phyloP scores from a whole-genome alignment of 2,329 filamentous ascomycete species.

The Hymenoscyphus occultus region DNA sequence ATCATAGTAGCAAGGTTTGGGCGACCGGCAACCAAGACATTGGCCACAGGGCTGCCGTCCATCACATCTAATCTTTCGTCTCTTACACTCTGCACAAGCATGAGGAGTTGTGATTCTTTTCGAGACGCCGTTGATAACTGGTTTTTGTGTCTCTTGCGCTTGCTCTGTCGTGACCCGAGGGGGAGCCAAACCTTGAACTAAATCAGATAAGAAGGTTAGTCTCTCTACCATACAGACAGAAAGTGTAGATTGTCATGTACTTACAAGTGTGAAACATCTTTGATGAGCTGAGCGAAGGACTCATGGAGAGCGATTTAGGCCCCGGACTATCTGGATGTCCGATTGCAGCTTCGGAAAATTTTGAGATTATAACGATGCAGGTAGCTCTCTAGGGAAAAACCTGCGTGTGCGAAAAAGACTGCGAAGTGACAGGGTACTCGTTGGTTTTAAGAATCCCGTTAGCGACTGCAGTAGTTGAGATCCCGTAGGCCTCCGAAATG shows the following conservation, averaged over 20 bases:
- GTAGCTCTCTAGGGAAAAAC: slow-evolving; percentile 8
- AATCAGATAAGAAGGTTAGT: slow-evolving; percentile 13
- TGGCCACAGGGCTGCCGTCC: slow-evolving; percentile 79
- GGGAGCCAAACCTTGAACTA: slow-evolving; percentile 36
- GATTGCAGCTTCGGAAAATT: slow-evolving; percentile 13
- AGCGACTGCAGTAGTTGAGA: slow-evolving; percentile 8
- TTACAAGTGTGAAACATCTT: slow-evolving; percentile 38
- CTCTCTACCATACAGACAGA: not conserved
- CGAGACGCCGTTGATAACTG: slow-evolving; percentile 38
- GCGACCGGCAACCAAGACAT: slow-evolving; percentile 77
- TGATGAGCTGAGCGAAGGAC: slow-evolving; percentile 30
- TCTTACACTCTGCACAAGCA: slow-evolving; percentile 73
- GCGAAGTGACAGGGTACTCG: slow-evolving; percentile 9
- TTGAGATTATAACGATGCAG: slow-evolving; percentile 11
- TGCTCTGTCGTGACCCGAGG: slow-evolving; percentile 30
- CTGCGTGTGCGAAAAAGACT: slow-evolving; percentile 12
- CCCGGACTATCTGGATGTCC: slow-evolving; percentile 7
- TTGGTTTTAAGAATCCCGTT: slow-evolving; percentile 2
- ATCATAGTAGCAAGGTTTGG: slow-evolving; percentile 76
- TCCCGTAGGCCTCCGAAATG: slow-evolving; percentile 5
- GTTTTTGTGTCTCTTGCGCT: slow-evolving; percentile 31
- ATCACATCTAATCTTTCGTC: slow-evolving; percentile 81
- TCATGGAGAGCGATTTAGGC: slow-evolving; percentile 26
- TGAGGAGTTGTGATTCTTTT: slow-evolving; percentile 57
- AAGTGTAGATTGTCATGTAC: slow-evolving; percentile 11